Evolutionary conservation across 2,329 filamentous ascomycete species (phyloP).

Genomic region (Mycosphaerella sp.): DNA sequence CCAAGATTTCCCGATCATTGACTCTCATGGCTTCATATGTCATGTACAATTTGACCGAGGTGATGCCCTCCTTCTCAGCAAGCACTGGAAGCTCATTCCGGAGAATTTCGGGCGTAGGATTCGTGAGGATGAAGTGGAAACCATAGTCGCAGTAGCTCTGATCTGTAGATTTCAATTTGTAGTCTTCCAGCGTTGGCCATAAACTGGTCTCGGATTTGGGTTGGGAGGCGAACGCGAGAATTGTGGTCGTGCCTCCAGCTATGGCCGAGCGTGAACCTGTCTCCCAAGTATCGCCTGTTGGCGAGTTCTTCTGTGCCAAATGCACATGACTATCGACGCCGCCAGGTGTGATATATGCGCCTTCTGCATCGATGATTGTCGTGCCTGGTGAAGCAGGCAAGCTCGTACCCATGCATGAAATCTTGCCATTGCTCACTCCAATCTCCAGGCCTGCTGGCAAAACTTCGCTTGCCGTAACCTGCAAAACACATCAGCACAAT

Average conservation of each 20-base stretch:
- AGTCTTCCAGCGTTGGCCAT: slow-evolving; percentile 42
- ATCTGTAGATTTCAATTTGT: slow-evolving; percentile 41
- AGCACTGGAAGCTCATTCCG: slow-evolving; percentile 39
- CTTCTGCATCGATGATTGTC: slow-evolving; percentile 41
- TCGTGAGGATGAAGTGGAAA: slow-evolving; percentile 48
- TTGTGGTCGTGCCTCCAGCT: slow-evolving; percentile 54
- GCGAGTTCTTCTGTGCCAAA: slow-evolving; percentile 41
- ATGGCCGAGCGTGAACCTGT: slow-evolving; percentile 50
- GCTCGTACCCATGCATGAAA: slow-evolving; percentile 39
- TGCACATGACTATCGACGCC: slow-evolving; percentile 48
- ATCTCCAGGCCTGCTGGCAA: slow-evolving; percentile 42
- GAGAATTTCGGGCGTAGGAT: slow-evolving; percentile 40
- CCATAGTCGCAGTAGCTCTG: slow-evolving; percentile 53
- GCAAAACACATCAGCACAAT: not conserved
- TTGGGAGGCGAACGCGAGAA: slow-evolving; percentile 54
- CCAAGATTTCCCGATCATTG: slow-evolving; percentile 45
- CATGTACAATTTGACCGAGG: slow-evolving; percentile 49
- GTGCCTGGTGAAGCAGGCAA: slow-evolving; percentile 34
- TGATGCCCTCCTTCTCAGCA: slow-evolving; percentile 39
- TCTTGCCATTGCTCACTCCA: slow-evolving; percentile 44
- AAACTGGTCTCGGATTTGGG: slow-evolving; percentile 43
- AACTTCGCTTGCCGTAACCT: slow-evolving; percentile 45
- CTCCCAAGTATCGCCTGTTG: slow-evolving; percentile 43
- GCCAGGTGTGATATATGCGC: slow-evolving; percentile 43
- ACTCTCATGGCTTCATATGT: slow-evolving; percentile 48